These are phyloP conservation scores for Plasmopara muralis DNA, from an alignment of 352 stramenopile genomes.

Conservation along the genomic window DNA sequence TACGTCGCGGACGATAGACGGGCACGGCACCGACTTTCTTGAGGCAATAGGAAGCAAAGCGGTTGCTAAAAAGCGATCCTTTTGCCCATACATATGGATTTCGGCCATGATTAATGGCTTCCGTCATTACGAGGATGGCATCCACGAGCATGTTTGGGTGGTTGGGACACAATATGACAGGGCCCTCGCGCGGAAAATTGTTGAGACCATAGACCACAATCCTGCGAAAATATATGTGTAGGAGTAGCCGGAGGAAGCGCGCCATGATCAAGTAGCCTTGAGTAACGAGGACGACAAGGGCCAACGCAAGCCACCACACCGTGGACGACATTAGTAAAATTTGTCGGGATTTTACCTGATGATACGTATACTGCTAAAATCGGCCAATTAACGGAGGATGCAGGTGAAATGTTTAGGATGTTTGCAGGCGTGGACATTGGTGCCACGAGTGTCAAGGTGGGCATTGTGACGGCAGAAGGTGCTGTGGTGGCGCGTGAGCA, in stretches of 20 bases:
- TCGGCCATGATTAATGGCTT: constrained; percentile 44
- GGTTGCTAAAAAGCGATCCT: constrained; percentile 67
- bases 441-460: constrained; percentile 66
- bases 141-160: constrained; percentile 83
- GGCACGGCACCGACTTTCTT: constrained; percentile 51
- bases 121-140: constrained; percentile 68
- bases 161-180: constrained; percentile 74
- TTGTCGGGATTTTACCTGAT: no score
- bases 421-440: constrained; percentile 70
- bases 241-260: constrained; percentile 56
- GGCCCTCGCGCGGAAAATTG: constrained; percentile 69
- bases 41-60: constrained; percentile 32
- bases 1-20: constrained; percentile 53
- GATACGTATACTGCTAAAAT: no score
- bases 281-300: constrained; percentile 38
- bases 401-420: constrained; percentile 8
- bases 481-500: constrained; percentile 44
- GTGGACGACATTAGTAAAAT: constrained; percentile 21
- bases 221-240: constrained; percentile 76
- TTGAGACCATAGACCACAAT: constrained; percentile 74
- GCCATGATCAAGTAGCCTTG: constrained; percentile 56
- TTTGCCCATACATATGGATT: constrained; percentile 71
- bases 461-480: constrained; percentile 46
- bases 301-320: constrained; percentile 40
- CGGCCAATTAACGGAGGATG: no score